Conservation (phyloP, 768 basidiomycete species). For the Xerocomus potaroensis region DNA sequence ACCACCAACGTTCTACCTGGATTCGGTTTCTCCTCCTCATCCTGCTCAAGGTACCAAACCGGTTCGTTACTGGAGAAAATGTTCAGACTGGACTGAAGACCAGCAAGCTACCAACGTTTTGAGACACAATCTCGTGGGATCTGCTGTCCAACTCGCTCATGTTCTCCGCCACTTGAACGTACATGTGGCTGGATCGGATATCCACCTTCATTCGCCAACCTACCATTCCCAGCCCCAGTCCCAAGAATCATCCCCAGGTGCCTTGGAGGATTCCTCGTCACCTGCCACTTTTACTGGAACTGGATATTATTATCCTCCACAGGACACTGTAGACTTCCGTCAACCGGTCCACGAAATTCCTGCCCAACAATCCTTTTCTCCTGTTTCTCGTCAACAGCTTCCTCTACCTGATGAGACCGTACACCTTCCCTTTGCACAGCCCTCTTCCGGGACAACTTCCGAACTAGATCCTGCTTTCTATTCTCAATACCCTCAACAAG, state of each 20-base stretch:
- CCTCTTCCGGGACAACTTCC: conserved; percentile 6
- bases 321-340: conserved; percentile 16
- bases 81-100: conserved; percentile 74
- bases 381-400: conserved; percentile 7
- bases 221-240: conserved; percentile 27
- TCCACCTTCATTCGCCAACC: conserved; percentile 35
- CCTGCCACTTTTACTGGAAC: conserved; percentile 29
- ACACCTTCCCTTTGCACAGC: conserved; percentile 8
- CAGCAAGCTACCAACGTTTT: conserved; percentile 62
- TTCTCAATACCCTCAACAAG: conserved; percentile 14
- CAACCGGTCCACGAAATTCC: conserved; percentile 16
- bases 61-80: conserved; percentile 53
- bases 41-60: conserved; percentile 27
- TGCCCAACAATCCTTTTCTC: conserved; percentile 28
- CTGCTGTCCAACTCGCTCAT: conserved; percentile 55
- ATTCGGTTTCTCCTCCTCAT: conserved; percentile 36
- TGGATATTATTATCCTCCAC: conserved; percentile 29
- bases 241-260: conserved; percentile 27
- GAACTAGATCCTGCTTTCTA: conserved; percentile 11
- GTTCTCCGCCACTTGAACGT: conserved; percentile 46
- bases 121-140: conserved; percentile 62
- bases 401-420: conserved; percentile 10
- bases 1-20: conserved; percentile 67
- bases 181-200: conserved; percentile 29
- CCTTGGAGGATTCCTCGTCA: conserved; percentile 39